Evolutionary conservation across 495 filamentous ascomycete genomes (phyloP).

Genomic region (Penicillium malachiteum): DNA sequence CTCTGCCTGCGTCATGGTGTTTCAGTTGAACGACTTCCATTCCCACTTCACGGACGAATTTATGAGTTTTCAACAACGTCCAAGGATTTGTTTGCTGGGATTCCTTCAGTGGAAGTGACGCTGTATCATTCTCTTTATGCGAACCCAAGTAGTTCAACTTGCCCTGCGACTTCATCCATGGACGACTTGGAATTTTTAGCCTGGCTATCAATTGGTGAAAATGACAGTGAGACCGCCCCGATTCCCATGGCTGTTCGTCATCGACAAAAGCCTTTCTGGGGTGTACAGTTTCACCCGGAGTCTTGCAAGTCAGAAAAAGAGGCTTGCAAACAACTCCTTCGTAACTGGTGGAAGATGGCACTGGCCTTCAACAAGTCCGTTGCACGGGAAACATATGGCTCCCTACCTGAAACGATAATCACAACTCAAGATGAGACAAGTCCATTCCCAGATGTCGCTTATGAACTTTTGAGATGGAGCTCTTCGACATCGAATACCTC

Average conservation of each 20-base stretch:
- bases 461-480: constrained; percentile 40
- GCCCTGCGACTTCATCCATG: background rate
- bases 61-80: constrained; percentile 55
- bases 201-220: constrained; percentile 32
- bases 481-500: constrained; percentile 29
- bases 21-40: constrained; percentile 56
- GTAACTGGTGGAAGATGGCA: constrained; percentile 69
- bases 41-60: constrained; percentile 81
- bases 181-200: constrained; percentile 36
- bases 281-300: constrained; percentile 92
- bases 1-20: constrained; percentile 68
- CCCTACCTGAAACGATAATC: constrained; percentile 25
- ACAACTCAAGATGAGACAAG: constrained; percentile 19
- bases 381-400: constrained; percentile 30
- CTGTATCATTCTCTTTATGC: constrained; percentile 87
- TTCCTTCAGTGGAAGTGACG: constrained; percentile 65
- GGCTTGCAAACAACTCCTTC: constrained; percentile 64
- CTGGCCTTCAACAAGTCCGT: constrained; percentile 37
- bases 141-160: constrained; percentile 32
- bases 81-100: constrained; percentile 51
- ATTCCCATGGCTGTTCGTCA: constrained; percentile 82
- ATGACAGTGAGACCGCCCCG: constrained; percentile 11
- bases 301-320: constrained; percentile 76
- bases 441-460: constrained; percentile 30
- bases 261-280: constrained; percentile 75